These are phyloP conservation scores for Melampsora americana DNA, from an alignment of 1,284 basidiomycete species.

Conservation along the genomic window DNA sequence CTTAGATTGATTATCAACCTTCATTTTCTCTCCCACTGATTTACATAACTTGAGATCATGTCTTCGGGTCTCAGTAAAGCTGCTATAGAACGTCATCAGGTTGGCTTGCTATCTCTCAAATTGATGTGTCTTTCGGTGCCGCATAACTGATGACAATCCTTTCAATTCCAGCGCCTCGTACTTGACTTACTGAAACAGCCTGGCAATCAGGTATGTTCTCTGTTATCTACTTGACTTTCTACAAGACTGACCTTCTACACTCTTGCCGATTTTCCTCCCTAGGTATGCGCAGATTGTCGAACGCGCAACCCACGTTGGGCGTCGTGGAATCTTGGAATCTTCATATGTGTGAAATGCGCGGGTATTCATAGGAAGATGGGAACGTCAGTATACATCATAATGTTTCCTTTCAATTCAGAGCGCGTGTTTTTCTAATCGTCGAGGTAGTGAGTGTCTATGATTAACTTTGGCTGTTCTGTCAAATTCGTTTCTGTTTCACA, in stretches of 20 bases:
- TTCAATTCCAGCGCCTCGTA: constrained; percentile 14
- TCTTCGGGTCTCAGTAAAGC: constrained; percentile 16
- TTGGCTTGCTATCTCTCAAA: not conserved
- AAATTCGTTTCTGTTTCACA: not conserved
- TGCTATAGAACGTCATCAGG: constrained; percentile 25
- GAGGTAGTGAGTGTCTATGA: too few species aligned
- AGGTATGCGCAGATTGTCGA: constrained; percentile 52
- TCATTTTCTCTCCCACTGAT: not conserved
- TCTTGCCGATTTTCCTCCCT: not conserved
- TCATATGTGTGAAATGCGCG: constrained; percentile 50
- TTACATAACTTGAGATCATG: not conserved
- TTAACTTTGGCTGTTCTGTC: too few species aligned
- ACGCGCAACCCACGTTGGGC: constrained; percentile 52
- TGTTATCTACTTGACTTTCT: constrained; percentile 3
- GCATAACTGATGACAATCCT: not conserved
- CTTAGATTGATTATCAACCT: too few species aligned
- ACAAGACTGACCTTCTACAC: not conserved
- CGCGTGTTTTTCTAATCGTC: not conserved
- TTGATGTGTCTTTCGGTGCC: too few species aligned
- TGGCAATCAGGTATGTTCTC: constrained; percentile 16
- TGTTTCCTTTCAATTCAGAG: not conserved
- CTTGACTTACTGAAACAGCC: constrained; percentile 35
- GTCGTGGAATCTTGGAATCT: constrained; percentile 52
- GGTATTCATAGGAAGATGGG: constrained; percentile 55
- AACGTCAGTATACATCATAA: constrained; percentile 41